Conservation (phyloP, 2,329 filamentous ascomycete species). For the Fusarium torulosum region DNA sequence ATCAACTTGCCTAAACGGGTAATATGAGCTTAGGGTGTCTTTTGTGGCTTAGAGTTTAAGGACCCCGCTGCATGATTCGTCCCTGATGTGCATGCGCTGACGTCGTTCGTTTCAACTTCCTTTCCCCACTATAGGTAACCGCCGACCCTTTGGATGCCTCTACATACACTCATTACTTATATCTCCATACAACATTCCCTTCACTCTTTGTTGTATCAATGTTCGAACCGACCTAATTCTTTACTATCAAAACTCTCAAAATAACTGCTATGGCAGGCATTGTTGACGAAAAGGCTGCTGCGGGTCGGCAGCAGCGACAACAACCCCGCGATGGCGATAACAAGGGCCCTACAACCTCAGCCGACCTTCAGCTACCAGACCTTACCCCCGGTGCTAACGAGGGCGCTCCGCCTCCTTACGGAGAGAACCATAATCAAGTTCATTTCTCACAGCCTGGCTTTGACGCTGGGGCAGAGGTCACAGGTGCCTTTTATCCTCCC, state of each 20-base stretch:
- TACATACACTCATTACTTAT: slow-evolving; percentile 6
- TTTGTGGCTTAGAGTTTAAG: slow-evolving; percentile 23
- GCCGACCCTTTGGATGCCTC: neutral
- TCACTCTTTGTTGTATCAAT: slow-evolving; percentile 6
- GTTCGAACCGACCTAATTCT: neutral
- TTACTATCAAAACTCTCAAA: slow-evolving; percentile 3
- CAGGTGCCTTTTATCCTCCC: slow-evolving; percentile 54
- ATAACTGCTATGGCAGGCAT: slow-evolving; percentile 45
- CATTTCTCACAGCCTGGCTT: slow-evolving; percentile 73
- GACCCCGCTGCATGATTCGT: slow-evolving; percentile 3
- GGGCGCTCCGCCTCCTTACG: slow-evolving; percentile 69
- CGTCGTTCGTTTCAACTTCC: slow-evolving; percentile 30
- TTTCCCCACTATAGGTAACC: slow-evolving; percentile 23
- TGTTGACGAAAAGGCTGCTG: slow-evolving; percentile 47
- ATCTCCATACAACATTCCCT: neutral
- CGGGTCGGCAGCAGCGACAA: slow-evolving; percentile 38
- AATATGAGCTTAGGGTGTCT: slow-evolving; percentile 4
- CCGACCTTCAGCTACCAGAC: slow-evolving; percentile 58
- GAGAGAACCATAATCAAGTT: slow-evolving; percentile 67
- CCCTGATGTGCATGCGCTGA: slow-evolving; percentile 31
- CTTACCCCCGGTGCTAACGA: slow-evolving; percentile 55
- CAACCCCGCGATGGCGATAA: slow-evolving; percentile 29
- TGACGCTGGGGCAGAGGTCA: slow-evolving; percentile 71
- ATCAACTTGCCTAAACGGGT: slow-evolving; percentile 8
- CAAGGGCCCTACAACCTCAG: slow-evolving; percentile 52